Conservation (phyloP, 2,329 filamentous ascomycete genomes). For the Colletotrichum eleusines region DNA sequence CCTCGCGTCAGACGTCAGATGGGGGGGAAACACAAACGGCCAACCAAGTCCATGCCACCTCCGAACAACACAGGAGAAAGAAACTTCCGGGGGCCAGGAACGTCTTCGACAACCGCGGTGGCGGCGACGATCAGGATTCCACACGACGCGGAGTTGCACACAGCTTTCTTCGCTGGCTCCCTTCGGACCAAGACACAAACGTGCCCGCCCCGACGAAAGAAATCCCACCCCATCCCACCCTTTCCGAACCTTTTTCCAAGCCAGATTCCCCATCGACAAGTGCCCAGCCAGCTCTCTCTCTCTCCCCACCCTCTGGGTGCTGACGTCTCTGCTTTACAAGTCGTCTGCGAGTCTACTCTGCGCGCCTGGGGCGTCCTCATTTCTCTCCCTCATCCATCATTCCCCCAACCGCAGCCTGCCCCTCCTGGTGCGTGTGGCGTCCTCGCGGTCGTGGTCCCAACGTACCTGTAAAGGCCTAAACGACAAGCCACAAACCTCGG, state of each 20-base stretch:
- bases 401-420: constrained; percentile 10
- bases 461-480: constrained; percentile 1
- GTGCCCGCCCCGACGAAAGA: no score
- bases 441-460: not conserved
- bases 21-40: not conserved
- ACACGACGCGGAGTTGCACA: not conserved
- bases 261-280: not conserved
- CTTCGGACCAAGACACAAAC: constrained; percentile 2
- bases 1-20: not conserved
- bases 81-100: not conserved
- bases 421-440: not conserved
- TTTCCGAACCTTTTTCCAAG: not conserved
- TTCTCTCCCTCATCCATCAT: constrained; percentile 33
- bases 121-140: not conserved
- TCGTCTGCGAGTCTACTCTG: constrained; percentile 15
- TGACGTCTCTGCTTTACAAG: not conserved
- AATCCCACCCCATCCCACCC: not conserved
- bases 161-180: not conserved
- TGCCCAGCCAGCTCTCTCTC: no score
- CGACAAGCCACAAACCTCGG: constrained; percentile 8
- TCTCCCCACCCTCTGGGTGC: no score
- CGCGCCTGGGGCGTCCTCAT: constrained; percentile 26
- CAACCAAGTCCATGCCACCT: not conserved
- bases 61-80: not conserved
- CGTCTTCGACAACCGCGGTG: not conserved